Conservation (phyloP, 352 stramenopile species). For the Globisporangium lucens region DNA sequence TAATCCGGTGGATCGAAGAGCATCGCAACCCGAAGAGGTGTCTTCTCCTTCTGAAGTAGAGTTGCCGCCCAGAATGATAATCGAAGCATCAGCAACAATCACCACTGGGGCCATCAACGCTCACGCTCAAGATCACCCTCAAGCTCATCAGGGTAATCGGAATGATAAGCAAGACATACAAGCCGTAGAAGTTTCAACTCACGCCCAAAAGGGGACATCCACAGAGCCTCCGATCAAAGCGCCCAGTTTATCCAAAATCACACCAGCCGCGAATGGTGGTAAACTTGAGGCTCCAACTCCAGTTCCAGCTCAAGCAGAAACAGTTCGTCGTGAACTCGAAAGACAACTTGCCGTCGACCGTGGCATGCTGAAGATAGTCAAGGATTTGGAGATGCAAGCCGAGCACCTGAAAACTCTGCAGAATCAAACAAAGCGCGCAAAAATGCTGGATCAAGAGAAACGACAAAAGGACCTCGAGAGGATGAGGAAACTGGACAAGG, state of each 20-base stretch:
- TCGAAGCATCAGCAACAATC: not conserved
- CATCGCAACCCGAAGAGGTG: not conserved
- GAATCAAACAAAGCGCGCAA: not conserved
- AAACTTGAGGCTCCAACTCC: not conserved
- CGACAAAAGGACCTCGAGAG: not conserved
- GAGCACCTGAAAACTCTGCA: constrained; percentile 2
- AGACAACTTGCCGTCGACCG: not conserved
- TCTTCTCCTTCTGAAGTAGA: not conserved
- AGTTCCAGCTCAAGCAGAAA: not conserved
- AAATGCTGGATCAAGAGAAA: not conserved
- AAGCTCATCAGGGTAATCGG: not conserved
- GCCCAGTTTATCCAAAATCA: not conserved
- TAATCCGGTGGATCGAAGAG: not conserved
- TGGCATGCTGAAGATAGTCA: not conserved
- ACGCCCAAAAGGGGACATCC: not conserved
- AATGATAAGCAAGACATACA: not conserved
- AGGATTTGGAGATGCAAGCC: constrained; percentile 3
- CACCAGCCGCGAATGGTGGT: not conserved
- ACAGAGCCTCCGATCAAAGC: not conserved
- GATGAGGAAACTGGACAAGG: not conserved
- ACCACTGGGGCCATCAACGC: not conserved
- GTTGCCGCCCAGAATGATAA: not conserved
- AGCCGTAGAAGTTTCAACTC: not conserved
- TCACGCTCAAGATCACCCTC: not conserved
- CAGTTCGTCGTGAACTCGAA: not conserved